Conservation (phyloP, 2,329 filamentous ascomycete genomes). For the Scedosporium minutisporum region DNA sequence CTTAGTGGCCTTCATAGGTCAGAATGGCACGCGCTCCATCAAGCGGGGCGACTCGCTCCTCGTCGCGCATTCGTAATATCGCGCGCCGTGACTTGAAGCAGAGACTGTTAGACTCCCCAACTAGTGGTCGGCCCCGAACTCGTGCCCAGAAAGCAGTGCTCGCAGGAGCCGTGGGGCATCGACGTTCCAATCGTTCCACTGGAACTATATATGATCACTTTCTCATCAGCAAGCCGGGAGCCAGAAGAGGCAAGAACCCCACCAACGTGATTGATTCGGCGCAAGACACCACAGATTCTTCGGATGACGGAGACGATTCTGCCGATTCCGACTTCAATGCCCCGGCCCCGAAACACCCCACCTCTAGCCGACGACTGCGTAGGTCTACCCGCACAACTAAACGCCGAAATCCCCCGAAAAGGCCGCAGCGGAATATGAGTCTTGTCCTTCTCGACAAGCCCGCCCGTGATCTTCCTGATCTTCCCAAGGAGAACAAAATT, state of each 20-base stretch:
- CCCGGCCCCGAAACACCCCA: background rate
- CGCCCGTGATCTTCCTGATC: background rate
- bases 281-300: background rate
- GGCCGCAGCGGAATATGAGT: background rate
- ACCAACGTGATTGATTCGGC: background rate
- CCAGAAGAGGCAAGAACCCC: background rate
- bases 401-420: background rate
- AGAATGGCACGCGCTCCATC: background rate
- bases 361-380: background rate
- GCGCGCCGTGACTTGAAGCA: background rate
- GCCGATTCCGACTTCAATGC: background rate
- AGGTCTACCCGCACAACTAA: background rate
- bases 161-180: background rate
- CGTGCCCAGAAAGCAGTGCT: slow-evolving; percentile 5
- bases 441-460: too few species aligned
- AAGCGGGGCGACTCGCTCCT: slow-evolving; percentile 1
- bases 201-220: background rate
- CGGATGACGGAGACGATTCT: background rate
- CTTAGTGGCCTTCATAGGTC: background rate
- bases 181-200: background rate
- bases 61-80: slow-evolving; percentile 4
- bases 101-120: background rate
- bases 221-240: background rate
- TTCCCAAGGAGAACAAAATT: slow-evolving; percentile 12
- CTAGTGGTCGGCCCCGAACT: slow-evolving; percentile 3